Conservation (phyloP, 1,139 yeast species). For the Oligophagozyma castellii region DNA sequence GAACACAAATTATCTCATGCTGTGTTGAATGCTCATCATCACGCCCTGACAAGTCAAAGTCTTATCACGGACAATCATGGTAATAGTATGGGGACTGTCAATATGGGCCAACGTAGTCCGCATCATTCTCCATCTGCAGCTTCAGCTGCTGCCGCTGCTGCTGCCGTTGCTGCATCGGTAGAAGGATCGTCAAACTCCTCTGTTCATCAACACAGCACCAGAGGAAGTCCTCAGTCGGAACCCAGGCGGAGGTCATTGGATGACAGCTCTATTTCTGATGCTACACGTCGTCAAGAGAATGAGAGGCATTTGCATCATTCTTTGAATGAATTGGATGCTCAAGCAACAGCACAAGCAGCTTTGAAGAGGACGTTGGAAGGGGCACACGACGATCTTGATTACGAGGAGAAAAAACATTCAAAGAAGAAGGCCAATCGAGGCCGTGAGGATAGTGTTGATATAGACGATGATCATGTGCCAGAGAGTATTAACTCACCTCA, state of each 20-base stretch:
- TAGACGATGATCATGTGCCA: not conserved
- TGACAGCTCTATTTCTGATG: too few relatives aligned
- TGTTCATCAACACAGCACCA: too few relatives aligned
- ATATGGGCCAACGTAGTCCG: not conserved
- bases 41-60: not conserved
- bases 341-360: conserved; percentile 15
- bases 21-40: not conserved
- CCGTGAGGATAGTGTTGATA: conserved; percentile 2
- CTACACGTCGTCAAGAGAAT: too few relatives aligned
- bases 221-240: too few relatives aligned
- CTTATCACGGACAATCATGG: not conserved
- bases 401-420: conserved; percentile 6
- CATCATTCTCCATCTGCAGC: not conserved
- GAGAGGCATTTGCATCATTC: too few relatives aligned
- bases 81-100: not conserved
- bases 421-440: conserved; percentile 3
- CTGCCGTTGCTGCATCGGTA: not conserved
- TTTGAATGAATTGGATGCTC: not conserved
- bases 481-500: conserved; percentile 3
- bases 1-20: not conserved
- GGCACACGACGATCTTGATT: conserved; percentile 5
- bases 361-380: conserved; percentile 6
- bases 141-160: not conserved
- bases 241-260: too few relatives aligned
- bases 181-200: too few relatives aligned